A percentile compares a stretch with the other conserved stretches of the same genome.
phyloP scores from a whole-genome alignment of 306 rosid genomes.

The Quercus ilex region DNA sequence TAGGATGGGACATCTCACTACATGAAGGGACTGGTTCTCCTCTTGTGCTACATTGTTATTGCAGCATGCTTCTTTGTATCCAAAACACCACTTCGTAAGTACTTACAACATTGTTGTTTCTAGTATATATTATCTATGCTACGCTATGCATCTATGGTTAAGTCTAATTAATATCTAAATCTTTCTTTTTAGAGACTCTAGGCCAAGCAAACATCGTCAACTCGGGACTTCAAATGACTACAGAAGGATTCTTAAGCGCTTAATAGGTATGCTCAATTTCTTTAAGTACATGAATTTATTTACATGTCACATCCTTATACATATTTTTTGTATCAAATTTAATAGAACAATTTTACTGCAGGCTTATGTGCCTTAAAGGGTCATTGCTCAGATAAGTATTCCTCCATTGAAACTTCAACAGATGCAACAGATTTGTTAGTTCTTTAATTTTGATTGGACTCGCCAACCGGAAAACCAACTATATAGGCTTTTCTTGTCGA shows the following conservation, averaged over 20 bases:
- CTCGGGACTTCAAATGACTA: slow-evolving; percentile 26
- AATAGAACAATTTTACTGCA: slow-evolving; percentile 10
- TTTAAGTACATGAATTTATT: neutral
- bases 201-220: slow-evolving; percentile 26
- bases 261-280: slow-evolving; percentile 29
- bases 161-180: slow-evolving; percentile 12
- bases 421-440: neutral
- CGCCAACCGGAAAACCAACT: slow-evolving; percentile 13
- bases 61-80: slow-evolving; percentile 82
- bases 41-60: slow-evolving; percentile 75
- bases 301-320: neutral
- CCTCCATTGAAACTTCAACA: neutral
- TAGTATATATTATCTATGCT: too few species aligned
- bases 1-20: slow-evolving; percentile 96
- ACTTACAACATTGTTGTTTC: neutral
- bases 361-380: neutral
- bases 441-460: slow-evolving; percentile 5
- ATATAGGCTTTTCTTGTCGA: neutral
- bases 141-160: neutral
- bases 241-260: slow-evolving; percentile 28
- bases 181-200: slow-evolving; percentile 12
- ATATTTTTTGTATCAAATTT: neutral
- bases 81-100: slow-evolving; percentile 52
- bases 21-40: slow-evolving; percentile 82
- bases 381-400: neutral